These are phyloP conservation scores for Allantophomopsis cytisporea DNA, from an alignment of 2,329 filamentous ascomycete genomes.

Conservation along the genomic window DNA sequence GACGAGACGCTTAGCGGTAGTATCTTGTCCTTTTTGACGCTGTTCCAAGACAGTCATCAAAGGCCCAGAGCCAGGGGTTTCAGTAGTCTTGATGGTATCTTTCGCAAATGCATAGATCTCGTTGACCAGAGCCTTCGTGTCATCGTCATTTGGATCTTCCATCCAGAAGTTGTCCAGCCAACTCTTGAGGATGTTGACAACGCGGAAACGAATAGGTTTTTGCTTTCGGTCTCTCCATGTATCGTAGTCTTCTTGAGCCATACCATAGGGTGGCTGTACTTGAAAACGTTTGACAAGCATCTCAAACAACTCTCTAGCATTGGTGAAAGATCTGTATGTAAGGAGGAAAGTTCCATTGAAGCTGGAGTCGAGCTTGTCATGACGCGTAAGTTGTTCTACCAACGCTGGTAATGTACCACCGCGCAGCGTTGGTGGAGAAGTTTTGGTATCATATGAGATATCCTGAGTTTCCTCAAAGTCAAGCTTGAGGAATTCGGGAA, in stretches of 20 bases:
- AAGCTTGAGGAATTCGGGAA: slow-evolving; percentile 70
- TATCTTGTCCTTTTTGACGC: slow-evolving; percentile 76
- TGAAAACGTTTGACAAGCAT: slow-evolving; percentile 83
- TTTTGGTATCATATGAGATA: slow-evolving; percentile 78
- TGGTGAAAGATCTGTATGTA: slow-evolving; percentile 91
- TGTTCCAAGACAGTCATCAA: slow-evolving; percentile 83
- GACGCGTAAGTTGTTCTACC: slow-evolving; percentile 88
- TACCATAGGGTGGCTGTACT: slow-evolving; percentile 77
- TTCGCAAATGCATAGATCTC: slow-evolving; percentile 84
- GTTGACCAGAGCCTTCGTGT: slow-evolving; percentile 72
- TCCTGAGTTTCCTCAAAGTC: slow-evolving; percentile 65
- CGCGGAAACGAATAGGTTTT: slow-evolving; percentile 86
- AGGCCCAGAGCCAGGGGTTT: slow-evolving; percentile 76
- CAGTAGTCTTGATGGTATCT: slow-evolving; percentile 83
- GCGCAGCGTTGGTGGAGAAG: slow-evolving; percentile 62
- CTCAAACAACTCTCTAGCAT: slow-evolving; percentile 82
- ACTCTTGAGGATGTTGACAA: slow-evolving; percentile 94
- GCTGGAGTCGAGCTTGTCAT: slow-evolving; percentile 86
- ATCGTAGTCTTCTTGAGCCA: slow-evolving; percentile 65
- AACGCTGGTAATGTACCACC: slow-evolving; percentile 81
- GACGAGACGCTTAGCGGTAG: slow-evolving; percentile 72
- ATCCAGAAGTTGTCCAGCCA: slow-evolving; percentile 99
- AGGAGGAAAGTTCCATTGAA: slow-evolving; percentile 98
- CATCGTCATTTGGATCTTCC: slow-evolving; percentile 69
- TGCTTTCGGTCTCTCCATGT: slow-evolving; percentile 90